These are phyloP conservation scores for Celoporthe dispersa DNA, from an alignment of 2,329 filamentous ascomycete genomes.

Conservation along the genomic window DNA sequence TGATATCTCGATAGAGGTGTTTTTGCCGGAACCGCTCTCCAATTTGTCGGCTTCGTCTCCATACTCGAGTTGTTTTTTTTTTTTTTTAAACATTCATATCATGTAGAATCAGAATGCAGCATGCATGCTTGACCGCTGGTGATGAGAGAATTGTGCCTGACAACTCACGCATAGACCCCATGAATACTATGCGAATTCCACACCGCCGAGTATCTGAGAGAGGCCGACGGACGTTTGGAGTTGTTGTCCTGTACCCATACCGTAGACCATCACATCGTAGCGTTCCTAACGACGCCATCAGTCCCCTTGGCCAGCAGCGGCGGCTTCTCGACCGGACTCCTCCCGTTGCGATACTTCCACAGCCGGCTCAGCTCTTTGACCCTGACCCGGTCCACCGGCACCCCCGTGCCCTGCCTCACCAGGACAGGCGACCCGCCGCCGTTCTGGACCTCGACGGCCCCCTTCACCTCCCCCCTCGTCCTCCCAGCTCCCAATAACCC, in stretches of 20 bases:
- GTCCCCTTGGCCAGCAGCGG: conserved; percentile 39
- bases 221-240: background rate
- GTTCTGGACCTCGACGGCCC: conserved; percentile 36
- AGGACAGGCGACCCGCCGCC: conserved; percentile 34
- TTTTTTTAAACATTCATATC: too few species aligned
- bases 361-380: conserved; percentile 66
- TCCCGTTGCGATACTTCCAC: conserved; percentile 67
- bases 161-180: too few species aligned
- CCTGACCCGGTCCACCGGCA: conserved; percentile 42
- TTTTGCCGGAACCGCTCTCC: background rate
- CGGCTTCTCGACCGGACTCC: conserved; percentile 51
- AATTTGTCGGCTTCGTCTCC: background rate
- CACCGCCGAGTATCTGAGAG: background rate
- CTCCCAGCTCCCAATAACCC: conserved; percentile 52
- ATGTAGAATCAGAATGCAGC: background rate
- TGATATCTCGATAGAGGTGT: background rate
- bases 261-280: background rate
- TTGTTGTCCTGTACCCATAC: background rate
- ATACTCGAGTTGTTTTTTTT: too few species aligned
- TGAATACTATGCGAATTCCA: background rate
- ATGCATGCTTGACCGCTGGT: background rate
- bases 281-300: background rate
- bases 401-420: conserved; percentile 33
- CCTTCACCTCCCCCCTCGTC: conserved; percentile 45
- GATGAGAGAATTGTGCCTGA: too few species aligned